Base-by-base conservation (phyloP, 768 basidiomycete species). In the Sutorius australiensis region DNA sequence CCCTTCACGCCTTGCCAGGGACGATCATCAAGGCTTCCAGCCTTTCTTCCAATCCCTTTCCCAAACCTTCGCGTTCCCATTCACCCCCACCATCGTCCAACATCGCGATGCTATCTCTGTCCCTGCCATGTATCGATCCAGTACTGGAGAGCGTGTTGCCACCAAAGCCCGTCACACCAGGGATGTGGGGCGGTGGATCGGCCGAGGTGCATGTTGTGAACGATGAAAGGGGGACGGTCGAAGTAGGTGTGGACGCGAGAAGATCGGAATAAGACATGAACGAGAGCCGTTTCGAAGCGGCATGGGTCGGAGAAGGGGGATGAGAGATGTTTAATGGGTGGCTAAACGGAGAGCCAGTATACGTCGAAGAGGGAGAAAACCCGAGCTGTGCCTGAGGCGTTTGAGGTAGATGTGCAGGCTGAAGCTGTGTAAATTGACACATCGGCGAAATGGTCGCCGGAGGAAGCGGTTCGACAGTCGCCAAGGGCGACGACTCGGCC, bases 181-280 rank as follows among this genome's bases (percentile, higher is more conserved):
- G 78, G 17, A 92, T 82, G 63, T 93, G 92, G 2, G 89, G 87
- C 1, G 88, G 88, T 0, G 84, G 84, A 31, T 86, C 79, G 32
- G 73, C 64, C 3, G 78, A 67, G 0, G 81, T 79, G 2, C 83
- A 79, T 0, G 81, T 82, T 0, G 91, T 92, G 48, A 93, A 78
- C 4, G 82, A 81, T 0, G 83, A 83, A 3, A 95, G 79, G 1
- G 90, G 80, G 38, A 86, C 78, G 12, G 83, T 82, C 10, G 86
- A 77, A 0, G 84, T 75, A 0, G 93, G 93, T 0, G 89, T 83
- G 0, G 86, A 87, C 0, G 86, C 74, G 38, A 95, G 81, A 3
- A 95, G 78, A 68, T 95, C 92, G 27, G 86, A 80, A 68, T 94
- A 94, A 4, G 91, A 89, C 71, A 95, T 80, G 76, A 94, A 95